Percentiles rank a stretch among this genome's conserved stretches.
Conservation (phyloP, 345 rosid genomes). For the Citrus reticulata region DNA sequence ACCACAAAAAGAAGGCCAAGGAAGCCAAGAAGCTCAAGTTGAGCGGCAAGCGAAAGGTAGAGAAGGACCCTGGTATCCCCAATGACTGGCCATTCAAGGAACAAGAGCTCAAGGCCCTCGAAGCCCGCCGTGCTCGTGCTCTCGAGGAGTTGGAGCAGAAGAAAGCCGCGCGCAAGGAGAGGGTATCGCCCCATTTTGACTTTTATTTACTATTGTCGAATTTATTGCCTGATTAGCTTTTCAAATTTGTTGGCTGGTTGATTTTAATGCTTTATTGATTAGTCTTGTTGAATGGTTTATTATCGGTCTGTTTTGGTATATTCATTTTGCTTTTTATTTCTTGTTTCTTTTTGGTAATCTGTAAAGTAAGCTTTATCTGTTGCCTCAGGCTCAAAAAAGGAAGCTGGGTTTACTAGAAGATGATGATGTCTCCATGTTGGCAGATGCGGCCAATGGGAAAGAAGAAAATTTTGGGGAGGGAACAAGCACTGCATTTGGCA, state of each 20-base stretch:
- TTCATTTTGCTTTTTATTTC: not conserved
- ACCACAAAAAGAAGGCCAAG: conserved; percentile 94
- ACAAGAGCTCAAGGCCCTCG: conserved; percentile 90
- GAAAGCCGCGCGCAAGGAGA: conserved; percentile 84
- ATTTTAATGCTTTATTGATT: not conserved
- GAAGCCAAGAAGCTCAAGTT: conserved; percentile 81
- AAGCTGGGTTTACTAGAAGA: conserved; percentile 68
- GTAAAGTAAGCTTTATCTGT: not conserved
- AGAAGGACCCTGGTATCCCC: conserved; percentile 96
- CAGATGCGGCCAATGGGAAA: conserved; percentile 12
- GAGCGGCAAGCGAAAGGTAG: conserved; percentile 53
- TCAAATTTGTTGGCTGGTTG: not conserved
- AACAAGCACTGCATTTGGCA: conserved; percentile 32
- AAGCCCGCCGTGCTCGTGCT: conserved; percentile 84
- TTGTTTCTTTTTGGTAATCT: not conserved
- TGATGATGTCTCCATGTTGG: conserved; percentile 34
- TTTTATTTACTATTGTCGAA: not conserved
- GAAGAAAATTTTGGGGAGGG: conserved; percentile 27
- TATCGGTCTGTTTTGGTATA: not conserved
- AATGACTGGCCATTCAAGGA: conserved; percentile 99
- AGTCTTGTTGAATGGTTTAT: not conserved
- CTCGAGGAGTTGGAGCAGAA: conserved; percentile 82
- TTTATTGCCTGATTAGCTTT: not conserved
- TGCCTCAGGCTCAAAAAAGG: conserved; percentile 62
- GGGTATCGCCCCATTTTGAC: conserved; percentile 39